These are phyloP conservation scores for Millerozyma acaciae DNA, from an alignment of 805 yeast genomes.

Conservation along the genomic window DNA sequence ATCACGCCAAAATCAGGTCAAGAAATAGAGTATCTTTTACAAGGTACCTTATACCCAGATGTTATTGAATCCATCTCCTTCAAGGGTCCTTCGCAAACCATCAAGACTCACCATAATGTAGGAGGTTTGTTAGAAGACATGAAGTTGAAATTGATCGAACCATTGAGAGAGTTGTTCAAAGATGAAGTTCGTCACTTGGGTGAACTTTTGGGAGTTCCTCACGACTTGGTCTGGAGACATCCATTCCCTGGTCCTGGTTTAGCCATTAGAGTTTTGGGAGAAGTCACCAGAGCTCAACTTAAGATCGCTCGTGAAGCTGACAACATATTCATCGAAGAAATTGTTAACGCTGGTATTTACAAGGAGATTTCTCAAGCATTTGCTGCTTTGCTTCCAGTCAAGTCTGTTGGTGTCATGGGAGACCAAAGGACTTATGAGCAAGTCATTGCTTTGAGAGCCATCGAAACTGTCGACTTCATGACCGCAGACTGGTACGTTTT, in stretches of 20 bases:
- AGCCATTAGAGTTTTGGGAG: constrained; percentile 97
- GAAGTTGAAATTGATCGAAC: constrained; percentile 98
- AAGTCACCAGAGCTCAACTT: constrained; percentile 89
- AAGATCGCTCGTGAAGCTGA: constrained; percentile 98
- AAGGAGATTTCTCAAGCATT: constrained; percentile 94
- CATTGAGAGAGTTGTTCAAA: constrained; percentile 96
- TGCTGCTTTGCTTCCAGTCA: constrained; percentile 94
- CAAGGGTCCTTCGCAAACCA: constrained; percentile 99
- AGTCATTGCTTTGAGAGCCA: constrained; percentile 97
- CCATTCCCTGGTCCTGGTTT: constrained; percentile 99
- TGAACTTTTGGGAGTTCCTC: constrained; percentile 90
- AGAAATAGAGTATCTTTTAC: constrained; percentile 88
- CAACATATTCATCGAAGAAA: constrained; percentile 92
- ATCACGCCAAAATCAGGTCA: constrained; percentile 86
- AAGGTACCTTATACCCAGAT: constrained; percentile 97
- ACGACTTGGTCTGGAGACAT: constrained; percentile 98
- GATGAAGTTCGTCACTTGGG: constrained; percentile 98
- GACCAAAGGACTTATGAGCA: constrained; percentile 99
- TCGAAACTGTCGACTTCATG: constrained; percentile 97
- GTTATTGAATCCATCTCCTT: constrained; percentile 97
- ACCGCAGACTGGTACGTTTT: constrained; percentile 99
- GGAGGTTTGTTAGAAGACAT: constrained; percentile 97
- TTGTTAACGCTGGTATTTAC: constrained; percentile 88
- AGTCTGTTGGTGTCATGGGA: constrained; percentile 99
- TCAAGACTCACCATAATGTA: constrained; percentile 98